These are phyloP conservation scores for Pestalotiopsis sp. DNA, from an alignment of 2,329 filamentous ascomycete species.

Conservation along the genomic window DNA sequence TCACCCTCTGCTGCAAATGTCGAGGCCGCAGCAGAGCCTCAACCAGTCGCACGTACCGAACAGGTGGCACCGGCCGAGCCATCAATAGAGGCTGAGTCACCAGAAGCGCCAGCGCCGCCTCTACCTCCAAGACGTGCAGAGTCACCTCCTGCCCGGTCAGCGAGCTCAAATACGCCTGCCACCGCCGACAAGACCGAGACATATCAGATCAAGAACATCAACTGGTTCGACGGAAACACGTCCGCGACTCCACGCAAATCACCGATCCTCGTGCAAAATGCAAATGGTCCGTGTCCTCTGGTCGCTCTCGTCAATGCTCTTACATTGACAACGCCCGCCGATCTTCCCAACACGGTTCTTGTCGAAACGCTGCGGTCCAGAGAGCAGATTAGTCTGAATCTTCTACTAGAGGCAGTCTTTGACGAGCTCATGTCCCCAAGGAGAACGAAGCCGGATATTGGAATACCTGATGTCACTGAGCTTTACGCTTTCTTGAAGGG, in stretches of 20 bases:
- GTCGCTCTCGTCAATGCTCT: conserved; percentile 93
- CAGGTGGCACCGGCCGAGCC: background rate
- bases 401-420: conserved; percentile 87
- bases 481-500: conserved; percentile 86
- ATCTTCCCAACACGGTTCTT: conserved; percentile 66
- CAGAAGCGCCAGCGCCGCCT: conserved; percentile 29
- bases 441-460: conserved; percentile 61
- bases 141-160: conserved; percentile 33
- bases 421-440: conserved; percentile 87
- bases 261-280: conserved; percentile 88
- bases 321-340: conserved; percentile 76
- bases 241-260: conserved; percentile 70
- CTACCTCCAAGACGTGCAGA: conserved; percentile 40
- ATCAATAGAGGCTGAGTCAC: background rate
- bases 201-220: conserved; percentile 90
- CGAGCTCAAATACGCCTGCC: conserved; percentile 38
- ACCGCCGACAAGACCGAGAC: conserved; percentile 66
- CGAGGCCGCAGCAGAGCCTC: background rate
- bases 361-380: conserved; percentile 76
- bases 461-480: conserved; percentile 84
- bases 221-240: conserved; percentile 72
- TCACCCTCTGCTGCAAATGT: background rate
- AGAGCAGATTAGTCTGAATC: conserved; percentile 84
- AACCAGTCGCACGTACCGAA: background rate
- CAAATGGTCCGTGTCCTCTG: conserved; percentile 91